Evolutionary conservation across 768 basidiomycete genomes (phyloP), one percentile per base, ranked within the genome.

Genomic region (Vararia minispora): DNA sequence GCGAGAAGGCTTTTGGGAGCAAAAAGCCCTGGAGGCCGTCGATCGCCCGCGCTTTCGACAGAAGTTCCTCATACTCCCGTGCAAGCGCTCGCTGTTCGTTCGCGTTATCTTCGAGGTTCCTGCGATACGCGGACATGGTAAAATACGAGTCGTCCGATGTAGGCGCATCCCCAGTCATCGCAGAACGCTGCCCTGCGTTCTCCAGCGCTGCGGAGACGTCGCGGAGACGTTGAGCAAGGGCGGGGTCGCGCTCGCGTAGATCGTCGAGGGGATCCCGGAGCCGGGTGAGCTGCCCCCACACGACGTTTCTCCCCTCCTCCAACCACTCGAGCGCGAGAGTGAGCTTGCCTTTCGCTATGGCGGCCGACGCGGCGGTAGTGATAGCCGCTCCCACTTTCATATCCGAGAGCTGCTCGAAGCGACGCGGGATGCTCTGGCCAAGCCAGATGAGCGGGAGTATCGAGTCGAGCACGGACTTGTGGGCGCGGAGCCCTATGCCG

Each of bases 251-350:
- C 18, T 34, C 24, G 17, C 40, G 31, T 10, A 47, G 40, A 18
- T 24, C 26, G 18, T 47, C 46, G 10, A 47, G 26, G 24, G 39
- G 37, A 4, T 23, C 28, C 18, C 46, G 46, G 16, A 47, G 29
- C 6, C 37, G 36, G 7, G 39, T 44, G 33, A 47, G 35, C 29
- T 47, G 39, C 22, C 36, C 35, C 45, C 46, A 47, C n/a, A 47
- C 39, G 11, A 47, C 25, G 1, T 28, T 24, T 3, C 46, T 45
- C 2, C 46, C 46, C 20, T 14, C 29, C 27, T 47, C 46, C 11
- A 47, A 31, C 13, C 10, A 28, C 30, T 46, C 46, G 2, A 46
- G 20, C 0, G 43, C 45, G 20, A 6, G 13, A 13, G 33, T 34
- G 18, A 40, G 10, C 28, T 26, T 26, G 10, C 33, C 38, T n/a